Evolutionary conservation across 2,329 filamentous ascomycete species (phyloP).

Genomic region (Leptodontidium sp.): DNA sequence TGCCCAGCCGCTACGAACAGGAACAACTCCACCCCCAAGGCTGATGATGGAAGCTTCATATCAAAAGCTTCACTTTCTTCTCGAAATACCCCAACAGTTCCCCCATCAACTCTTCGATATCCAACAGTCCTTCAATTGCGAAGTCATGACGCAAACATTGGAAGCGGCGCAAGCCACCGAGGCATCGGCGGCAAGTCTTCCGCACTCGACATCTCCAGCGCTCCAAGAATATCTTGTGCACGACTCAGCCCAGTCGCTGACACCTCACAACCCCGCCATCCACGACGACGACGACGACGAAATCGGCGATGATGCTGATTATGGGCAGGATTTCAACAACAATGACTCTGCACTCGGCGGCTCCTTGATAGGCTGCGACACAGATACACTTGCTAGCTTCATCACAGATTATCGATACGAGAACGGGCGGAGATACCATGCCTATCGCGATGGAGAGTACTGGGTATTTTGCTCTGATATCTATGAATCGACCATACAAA

Average conservation of each 20-base stretch:
- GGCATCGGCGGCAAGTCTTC: background rate
- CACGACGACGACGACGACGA: background rate
- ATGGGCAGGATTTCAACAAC: conserved; percentile 21
- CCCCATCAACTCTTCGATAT: too few relatives aligned
- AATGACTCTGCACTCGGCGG: conserved; percentile 35
- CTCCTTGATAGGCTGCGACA: conserved; percentile 35
- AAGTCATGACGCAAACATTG: background rate
- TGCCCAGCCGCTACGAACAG: too few relatives aligned
- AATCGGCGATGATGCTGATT: conserved; percentile 6
- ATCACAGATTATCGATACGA: conserved; percentile 46
- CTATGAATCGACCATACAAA: too few relatives aligned
- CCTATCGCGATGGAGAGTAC: conserved; percentile 48
- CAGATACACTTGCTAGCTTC: conserved; percentile 33
- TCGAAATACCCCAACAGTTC: too few relatives aligned
- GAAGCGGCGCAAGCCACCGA: background rate
- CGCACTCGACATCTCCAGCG: background rate
- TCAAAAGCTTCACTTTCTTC: too few relatives aligned
- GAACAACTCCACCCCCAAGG: too few relatives aligned
- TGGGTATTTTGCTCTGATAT: conserved; percentile 28
- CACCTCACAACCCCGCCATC: conserved; percentile 2
- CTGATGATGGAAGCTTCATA: too few relatives aligned
- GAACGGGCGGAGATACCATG: conserved; percentile 58
- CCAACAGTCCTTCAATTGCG: too few relatives aligned
- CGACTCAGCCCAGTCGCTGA: conserved; percentile 28
- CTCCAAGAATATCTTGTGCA: conserved; percentile 6